Evolutionary conservation across 169 alveolate species (phyloP).

Genomic region (Eimeria maxima): DNA sequence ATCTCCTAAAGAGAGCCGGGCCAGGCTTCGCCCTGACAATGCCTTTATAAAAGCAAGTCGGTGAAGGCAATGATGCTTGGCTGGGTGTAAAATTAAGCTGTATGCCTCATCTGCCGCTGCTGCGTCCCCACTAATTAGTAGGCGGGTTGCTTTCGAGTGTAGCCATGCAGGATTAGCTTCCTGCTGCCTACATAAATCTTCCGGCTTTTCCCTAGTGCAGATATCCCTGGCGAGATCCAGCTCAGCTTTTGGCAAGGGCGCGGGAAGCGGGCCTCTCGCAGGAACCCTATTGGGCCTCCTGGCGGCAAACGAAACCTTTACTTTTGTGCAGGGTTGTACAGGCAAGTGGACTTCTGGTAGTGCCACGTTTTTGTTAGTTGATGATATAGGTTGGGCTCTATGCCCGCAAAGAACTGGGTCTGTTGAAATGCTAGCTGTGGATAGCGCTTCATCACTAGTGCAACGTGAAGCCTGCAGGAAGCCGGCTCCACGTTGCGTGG

Average conservation of each 20-base stretch:
- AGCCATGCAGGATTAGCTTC: conserved; percentile 51
- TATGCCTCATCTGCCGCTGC: conserved; percentile 67
- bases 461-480: too few species aligned
- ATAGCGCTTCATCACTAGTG: too few species aligned
- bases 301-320: conserved; percentile 65
- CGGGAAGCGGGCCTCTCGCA: conserved; percentile 61
- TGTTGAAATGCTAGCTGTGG: neutral
- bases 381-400: neutral
- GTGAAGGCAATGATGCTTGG: neutral
- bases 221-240: neutral
- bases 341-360: neutral
- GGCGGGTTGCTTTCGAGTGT: conserved; percentile 72
- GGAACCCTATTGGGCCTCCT: conserved; percentile 54
- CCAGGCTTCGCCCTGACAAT: conserved; percentile 65
- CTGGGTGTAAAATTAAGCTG: neutral
- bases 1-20: conserved; percentile 34
- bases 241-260: conserved; percentile 47
- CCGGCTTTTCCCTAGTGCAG: conserved; percentile 12
- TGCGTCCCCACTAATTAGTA: conserved; percentile 43
- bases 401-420: neutral
- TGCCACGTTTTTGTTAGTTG: neutral
- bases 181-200: conserved; percentile 33
- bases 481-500: neutral
- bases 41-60: conserved; percentile 53
- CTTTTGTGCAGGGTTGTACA: neutral